Base-by-base conservation (phyloP, 2,329 filamentous ascomycete species). In the Colletotrichum echinochloae region DNA sequence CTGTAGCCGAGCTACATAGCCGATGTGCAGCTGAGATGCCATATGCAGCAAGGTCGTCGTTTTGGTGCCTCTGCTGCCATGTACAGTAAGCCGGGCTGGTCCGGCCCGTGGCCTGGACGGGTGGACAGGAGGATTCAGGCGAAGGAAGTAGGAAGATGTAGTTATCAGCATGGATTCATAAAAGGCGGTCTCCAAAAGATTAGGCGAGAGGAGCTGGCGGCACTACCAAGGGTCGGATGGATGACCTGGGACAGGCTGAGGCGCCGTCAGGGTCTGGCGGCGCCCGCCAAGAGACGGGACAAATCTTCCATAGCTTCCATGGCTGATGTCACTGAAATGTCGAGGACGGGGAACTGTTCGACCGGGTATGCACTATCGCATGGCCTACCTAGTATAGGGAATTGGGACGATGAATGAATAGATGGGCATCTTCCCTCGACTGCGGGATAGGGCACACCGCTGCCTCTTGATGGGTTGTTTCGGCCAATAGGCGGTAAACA, bases 1-100 rank as follows among this genome's bases (percentile, higher is more conserved):
- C 35, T 35, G 35, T 62, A 26, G 16, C 33, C 33, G 33, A 52
- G 33, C 57, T 49, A 37, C 39, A 26, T 26, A 12, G n/a, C 23
- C 20, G 28, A n/a, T 46, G 39, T 18, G 37, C 48, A 60, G 14
- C 64, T 37, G 52, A 63, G 30, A 63, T 63, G 44, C 52, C 64
- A 37, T 26, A 67, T 57, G 52, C 41, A 63, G 52, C 12, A 67
- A 59, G 46, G 59, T 66, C 41, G 39, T 68, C 46, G 30, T 46
- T 51, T 48, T 57, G 37, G 49, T 57, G 33, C 56, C 39, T 57
- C 51, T 56, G 30, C 52, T 55, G 56, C 20, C 33, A 26, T 51
- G 56, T 12, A 44, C 33, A 56, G 49, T 68, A 71, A 71, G 68
- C 68, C 64, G 68, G 64, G 64, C 64, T 57, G 68, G 68, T n/a